Base-by-base conservation (phyloP, 1,284 basidiomycete genomes). In the Marasmius sp. region DNA sequence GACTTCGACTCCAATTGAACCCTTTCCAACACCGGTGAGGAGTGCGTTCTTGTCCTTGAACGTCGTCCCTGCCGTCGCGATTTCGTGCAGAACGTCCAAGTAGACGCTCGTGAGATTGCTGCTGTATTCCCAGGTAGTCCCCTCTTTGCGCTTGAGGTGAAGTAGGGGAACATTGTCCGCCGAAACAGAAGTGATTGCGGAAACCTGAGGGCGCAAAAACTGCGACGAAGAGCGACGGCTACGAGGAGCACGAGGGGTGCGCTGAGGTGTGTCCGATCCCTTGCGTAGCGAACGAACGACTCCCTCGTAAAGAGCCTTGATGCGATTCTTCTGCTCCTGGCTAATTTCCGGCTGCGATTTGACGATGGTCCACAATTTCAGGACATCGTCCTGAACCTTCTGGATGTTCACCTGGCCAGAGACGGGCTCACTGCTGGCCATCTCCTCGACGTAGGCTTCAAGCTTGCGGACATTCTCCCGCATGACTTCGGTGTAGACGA, bases 41-140 rank as follows among this genome's bases (percentile, higher is more conserved):
- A 99, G 85, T 1, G 97, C 97, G 70, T 98, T 98, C 85, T 98
- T 98, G 81, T 97, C 95, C 78, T 97, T 92, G 85, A 98, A 99
- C 0, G 95, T 96, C 16, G 96, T 97, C 51, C 97, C 97, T 9
- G 96, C 95, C 0, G 96, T 97, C 10, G 97, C 97, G 69, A 99
- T 98, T 78, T 99, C 97, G 71, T 95, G 93, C 53, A 99, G 83
- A 66, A 99, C 92, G 71, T 98, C 96, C 67, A 98, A 88, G 77
- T 99, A 96, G 57, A 95, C 93, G 63, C 93, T 89, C 18, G 97
- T 99, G 63, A 99, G 83, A 78, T 98, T 98, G 78, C 92, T 94
- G 70, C 92, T 95, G 80, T 98, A 98, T 71, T 97, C 93, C 95
- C 97, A 99, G 71, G 85, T 89, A 20, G 87, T 88, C 52, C 95